These are phyloP conservation scores for Boletus sp. DNA, from an alignment of 768 basidiomycete genomes.

Conservation along the genomic window DNA sequence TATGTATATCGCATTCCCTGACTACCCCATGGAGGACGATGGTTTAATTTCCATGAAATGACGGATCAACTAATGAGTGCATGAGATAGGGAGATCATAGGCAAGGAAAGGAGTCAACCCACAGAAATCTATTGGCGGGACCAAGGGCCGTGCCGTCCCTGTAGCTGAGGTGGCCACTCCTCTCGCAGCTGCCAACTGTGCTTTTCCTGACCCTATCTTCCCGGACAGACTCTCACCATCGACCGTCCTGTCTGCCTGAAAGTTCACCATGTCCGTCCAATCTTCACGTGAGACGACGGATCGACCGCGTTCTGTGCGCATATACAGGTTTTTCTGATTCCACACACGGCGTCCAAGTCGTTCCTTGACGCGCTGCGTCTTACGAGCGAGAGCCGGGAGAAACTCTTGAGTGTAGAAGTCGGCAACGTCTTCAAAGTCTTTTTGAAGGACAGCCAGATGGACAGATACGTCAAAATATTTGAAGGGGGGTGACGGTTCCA, in stretches of 20 bases:
- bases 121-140: slow-evolving; percentile 24
- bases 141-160: background rate
- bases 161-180: slow-evolving; percentile 7
- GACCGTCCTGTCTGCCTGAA: slow-evolving; percentile 22
- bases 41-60: slow-evolving; percentile 17
- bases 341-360: slow-evolving; percentile 77
- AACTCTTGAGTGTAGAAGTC: slow-evolving; percentile 38
- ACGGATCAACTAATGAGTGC: slow-evolving; percentile 22
- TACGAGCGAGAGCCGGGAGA: slow-evolving; percentile 49
- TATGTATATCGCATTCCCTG: slow-evolving; percentile 5
- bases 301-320: slow-evolving; percentile 36
- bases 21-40: background rate
- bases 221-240: slow-evolving; percentile 1
- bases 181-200: background rate
- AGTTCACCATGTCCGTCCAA: slow-evolving; percentile 56
- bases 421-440: slow-evolving; percentile 52
- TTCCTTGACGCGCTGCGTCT: slow-evolving; percentile 66
- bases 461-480: slow-evolving; percentile 48
- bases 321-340: slow-evolving; percentile 54
- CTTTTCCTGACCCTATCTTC: background rate
- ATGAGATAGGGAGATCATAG: background rate
- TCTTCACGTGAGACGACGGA: slow-evolving; percentile 38
- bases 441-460: slow-evolving; percentile 56
- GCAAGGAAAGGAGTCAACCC: slow-evolving; percentile 7
- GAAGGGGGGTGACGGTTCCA: slow-evolving; percentile 15